Evolutionary conservation across 768 basidiomycete species (phyloP).

Genomic region (Termitomyces eurrhizus): DNA sequence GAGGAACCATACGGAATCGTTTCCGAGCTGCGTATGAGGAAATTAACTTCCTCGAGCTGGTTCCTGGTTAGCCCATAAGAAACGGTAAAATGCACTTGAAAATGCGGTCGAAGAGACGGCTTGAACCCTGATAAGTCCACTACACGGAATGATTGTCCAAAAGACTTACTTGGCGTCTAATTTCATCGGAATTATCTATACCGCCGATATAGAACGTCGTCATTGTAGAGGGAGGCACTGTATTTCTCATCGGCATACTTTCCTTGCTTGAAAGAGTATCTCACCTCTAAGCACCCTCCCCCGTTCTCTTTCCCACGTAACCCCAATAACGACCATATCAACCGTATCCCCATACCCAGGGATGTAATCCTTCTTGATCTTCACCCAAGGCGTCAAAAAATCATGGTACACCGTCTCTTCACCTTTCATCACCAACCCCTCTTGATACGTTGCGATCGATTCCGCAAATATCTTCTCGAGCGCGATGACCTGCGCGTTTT

Average conservation of each 20-base stretch:
- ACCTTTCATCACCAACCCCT: conserved; percentile 79
- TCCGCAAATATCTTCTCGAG: conserved; percentile 37
- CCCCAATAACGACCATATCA: conserved; percentile 76
- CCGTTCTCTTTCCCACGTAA: conserved; percentile 75
- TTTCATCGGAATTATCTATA: conserved; percentile 44
- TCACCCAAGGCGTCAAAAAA: conserved; percentile 70
- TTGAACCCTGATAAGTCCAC: conserved; percentile 18
- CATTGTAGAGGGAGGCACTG: conserved; percentile 66
- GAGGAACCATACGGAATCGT: conserved; percentile 26
- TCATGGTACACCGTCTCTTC: conserved; percentile 67
- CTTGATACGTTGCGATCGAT: conserved; percentile 49
- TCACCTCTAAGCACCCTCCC: conserved; percentile 73
- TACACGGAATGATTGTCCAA: background rate
- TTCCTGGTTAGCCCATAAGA: conserved; percentile 71
- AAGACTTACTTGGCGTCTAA: conserved; percentile 34
- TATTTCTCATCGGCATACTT: background rate
- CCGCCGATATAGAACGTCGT: conserved; percentile 83
- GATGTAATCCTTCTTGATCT: conserved; percentile 88
- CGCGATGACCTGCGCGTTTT: conserved; percentile 1
- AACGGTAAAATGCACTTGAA: conserved; percentile 69
- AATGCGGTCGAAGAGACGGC: conserved; percentile 49
- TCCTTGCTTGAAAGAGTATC: conserved; percentile 6
- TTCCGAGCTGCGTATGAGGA: conserved; percentile 49
- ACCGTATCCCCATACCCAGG: conserved; percentile 77
- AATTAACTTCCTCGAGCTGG: conserved; percentile 71